phyloP scores from a whole-genome alignment of 139 green algal species.

The Asterochloris sp. region DNA sequence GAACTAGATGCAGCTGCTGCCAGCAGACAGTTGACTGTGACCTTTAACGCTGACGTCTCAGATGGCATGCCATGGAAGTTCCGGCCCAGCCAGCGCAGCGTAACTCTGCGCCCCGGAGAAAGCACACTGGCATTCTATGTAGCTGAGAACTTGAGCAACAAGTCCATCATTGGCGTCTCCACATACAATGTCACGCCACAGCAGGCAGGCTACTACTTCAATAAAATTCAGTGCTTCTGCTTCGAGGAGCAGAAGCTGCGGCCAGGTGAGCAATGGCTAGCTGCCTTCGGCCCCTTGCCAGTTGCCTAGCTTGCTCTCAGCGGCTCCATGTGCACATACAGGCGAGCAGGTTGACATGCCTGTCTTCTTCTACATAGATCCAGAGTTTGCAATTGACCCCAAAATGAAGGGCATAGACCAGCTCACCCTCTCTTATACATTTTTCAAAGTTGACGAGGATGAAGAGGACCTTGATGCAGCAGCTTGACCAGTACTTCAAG shows the following conservation, averaged over 20 bases:
- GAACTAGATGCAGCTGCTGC: slow-evolving; percentile 53
- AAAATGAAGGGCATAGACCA: slow-evolving; percentile 78
- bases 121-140: slow-evolving; percentile 98
- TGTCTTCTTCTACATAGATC: slow-evolving; percentile 99
- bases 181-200: slow-evolving; percentile 96
- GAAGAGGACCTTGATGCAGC: slow-evolving; percentile 26
- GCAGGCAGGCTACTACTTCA: slow-evolving; percentile 93
- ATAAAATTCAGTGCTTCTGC: slow-evolving; percentile 98
- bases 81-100: slow-evolving; percentile 71
- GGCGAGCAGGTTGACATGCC: slow-evolving; percentile 96
- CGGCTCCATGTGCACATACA: background rate
- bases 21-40: slow-evolving; percentile 65
- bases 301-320: too few species aligned
- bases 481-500: background rate
- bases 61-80: slow-evolving; percentile 94
- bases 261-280: slow-evolving; percentile 27
- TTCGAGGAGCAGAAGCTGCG: slow-evolving; percentile 94
- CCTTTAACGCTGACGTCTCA: slow-evolving; percentile 89
- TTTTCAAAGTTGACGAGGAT: slow-evolving; percentile 77
- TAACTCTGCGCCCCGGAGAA: slow-evolving; percentile 76
- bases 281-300: too few species aligned
- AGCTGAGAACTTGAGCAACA: slow-evolving; percentile 76
- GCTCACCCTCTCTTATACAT: slow-evolving; percentile 96
- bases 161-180: slow-evolving; percentile 73
- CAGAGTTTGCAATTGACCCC: slow-evolving; percentile 87